Base-by-base conservation (phyloP, 2,329 filamentous ascomycete genomes). In the Colletotrichum musicola region DNA sequence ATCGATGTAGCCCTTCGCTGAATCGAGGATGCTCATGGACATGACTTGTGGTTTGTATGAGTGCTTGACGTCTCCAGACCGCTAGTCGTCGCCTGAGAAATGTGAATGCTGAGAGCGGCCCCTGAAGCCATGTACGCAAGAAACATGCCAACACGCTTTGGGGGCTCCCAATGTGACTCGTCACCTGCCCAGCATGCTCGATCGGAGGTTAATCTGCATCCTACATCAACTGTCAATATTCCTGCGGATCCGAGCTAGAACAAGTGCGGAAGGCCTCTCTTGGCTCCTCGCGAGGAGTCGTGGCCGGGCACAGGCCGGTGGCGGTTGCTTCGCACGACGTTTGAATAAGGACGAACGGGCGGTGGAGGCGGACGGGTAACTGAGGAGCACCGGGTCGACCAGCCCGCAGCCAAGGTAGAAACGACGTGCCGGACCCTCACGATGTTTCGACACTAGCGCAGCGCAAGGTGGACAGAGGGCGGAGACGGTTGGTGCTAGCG, bases 401-500 rank as follows among this genome's bases (percentile, higher is more conserved):
- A 38, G 22, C 30, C 57, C 57, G 50, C 46, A 50, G n/a, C 5
- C 46, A 51, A 18, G 57, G 27, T 18, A 30, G 53, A 13, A 18
- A 20, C n/a, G 10, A 20, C n/a, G 10, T 6, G 25, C 25, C 27
- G 57, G 56, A 42, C 20, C 46, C 46, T 27, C 30, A 42, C 30
- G 57, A 60, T 42, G 57, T 60, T 60, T 60, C 57, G 57, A 42
- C 57, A 35, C 57, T 51, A 60, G 30, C 30, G 30, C 30, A 35
- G 30, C 30, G 30, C 30, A 9, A 35, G 30, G 30, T 35, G 30
- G 30, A 35, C 30, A 35, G 46, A 46, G 40, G 57, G 57, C 47
- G 57, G 46, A 60, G 46, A 30, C 47, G 46, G 20, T 18, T 51
- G 57, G 50, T 51, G 57, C 46, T 49, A 14, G 57, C 40, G 40